Evolutionary conservation across 257 asterid genomes (phyloP).

Genomic region (Salvia rosmarinus): DNA sequence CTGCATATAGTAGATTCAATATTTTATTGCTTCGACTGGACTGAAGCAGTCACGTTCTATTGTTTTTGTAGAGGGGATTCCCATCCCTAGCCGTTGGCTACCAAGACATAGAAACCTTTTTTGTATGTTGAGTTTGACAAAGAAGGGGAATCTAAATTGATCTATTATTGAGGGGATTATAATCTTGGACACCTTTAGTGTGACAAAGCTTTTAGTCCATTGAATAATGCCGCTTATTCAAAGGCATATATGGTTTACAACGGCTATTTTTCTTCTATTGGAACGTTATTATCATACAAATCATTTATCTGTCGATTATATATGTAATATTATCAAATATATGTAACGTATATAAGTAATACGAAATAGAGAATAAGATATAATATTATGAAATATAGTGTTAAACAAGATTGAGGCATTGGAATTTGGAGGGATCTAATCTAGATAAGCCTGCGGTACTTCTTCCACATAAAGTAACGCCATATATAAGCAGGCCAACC

Average conservation of each 20-base stretch:
- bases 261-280: too few species aligned
- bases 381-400: too few species aligned
- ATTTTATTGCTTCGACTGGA: neutral
- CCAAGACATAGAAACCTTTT: neutral
- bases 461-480: constrained; percentile 11
- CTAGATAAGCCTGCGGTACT: constrained; percentile 43
- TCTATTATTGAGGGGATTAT: constrained; percentile 44
- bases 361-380: too few species aligned
- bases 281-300: too few species aligned
- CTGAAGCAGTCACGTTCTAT: neutral
- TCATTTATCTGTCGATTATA: too few species aligned
- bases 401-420: constrained; percentile 32
- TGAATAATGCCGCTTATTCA: neutral
- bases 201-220: constrained; percentile 21
- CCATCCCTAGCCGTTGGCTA: neutral
- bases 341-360: too few species aligned
- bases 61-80: constrained; percentile 5
- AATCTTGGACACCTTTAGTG: constrained; percentile 40
- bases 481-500: constrained; percentile 30
- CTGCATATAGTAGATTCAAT: neutral
- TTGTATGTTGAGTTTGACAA: constrained; percentile 21
- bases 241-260: too few species aligned
- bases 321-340: too few species aligned
- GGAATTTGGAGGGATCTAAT: constrained; percentile 60
- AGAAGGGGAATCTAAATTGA: constrained; percentile 33